Base-by-base conservation (phyloP, 495 filamentous ascomycete species). In the Cercophora scortea region DNA sequence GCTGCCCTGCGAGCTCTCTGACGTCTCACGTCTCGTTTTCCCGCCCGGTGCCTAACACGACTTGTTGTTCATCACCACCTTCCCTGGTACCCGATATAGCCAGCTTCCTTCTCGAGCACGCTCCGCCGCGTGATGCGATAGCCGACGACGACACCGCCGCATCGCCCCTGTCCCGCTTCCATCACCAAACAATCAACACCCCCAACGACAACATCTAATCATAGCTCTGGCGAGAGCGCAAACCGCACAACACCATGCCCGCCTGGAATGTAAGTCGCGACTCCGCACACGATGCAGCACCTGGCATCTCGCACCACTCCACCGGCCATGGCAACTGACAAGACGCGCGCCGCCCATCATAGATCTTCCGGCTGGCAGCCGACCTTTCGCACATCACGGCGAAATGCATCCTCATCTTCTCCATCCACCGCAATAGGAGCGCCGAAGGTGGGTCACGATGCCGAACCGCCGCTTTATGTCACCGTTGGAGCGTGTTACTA, bases 351-450 rank as follows among this genome's bases (percentile, higher is more conserved):
- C 10, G 10, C 13, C 10, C 36, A 38, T 7, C 36, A 8, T 42
- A 94, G 72, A 53, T 86, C 54, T 93, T 95, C 68, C 89, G 90
- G 48, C 73, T 91, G 56, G 61, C 89, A 42, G 93, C 75, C 50
- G 93, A 98, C 66, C 60, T 90, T 42, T 87, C 85, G 41, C 93
- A 98, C 63, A 80, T 88, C 25, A 73, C 78, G 35, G 91, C 90
- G 11, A 95, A 94, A 77, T 80, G 83, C 61, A 89, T 97, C 61
- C 75, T 97, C 53, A 88, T 96, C 68, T 89, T 82, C 75, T 86
- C 91, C 36, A 96, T 98, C 60, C 90, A 96, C 69, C 76, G 77
- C 47, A 95, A 95, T 61, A 77, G 76, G 59, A 92, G 86, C 65
- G 86, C 94, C 19, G 93, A 97, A 79, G 92, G 89, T 86, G 72